Base-by-base conservation (phyloP, 2,329 filamentous ascomycete species). In the Pseudogymnoascus sp. region DNA sequence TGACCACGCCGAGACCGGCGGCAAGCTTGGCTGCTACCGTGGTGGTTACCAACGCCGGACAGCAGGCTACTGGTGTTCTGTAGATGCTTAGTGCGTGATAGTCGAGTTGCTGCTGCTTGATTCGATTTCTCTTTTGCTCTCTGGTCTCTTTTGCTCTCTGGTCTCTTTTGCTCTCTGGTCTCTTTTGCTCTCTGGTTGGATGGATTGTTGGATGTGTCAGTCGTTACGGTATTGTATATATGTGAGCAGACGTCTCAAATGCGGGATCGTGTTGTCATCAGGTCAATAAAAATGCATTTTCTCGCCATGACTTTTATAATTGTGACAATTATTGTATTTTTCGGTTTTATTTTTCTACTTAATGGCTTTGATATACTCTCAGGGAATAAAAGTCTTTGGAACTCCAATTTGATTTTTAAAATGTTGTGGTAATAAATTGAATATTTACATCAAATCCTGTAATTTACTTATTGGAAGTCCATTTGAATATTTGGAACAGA, bases 1-100 rank as follows among this genome's bases (percentile, higher is more conserved):
- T 28, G 77, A 78, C 71, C 66, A 81, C 71, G 80, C 79, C 64
- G 81, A 84, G 65, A 73, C 74, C 52, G 80, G 77, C 65, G 76
- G 78, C 37, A 76, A 52, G 45, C 45, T 52, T 52, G 45, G 73
- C 70, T 31, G 25, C 45, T 52, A 67, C n/a, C 68, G 71, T 18
- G 69, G 62, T 38, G 72, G 74, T 33, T 76, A 77, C 62, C 25
- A 52, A 52, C n/a, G 25, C 45, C 16, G 45, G 45, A 18, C 25
- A 52, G 45, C 45, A 52, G 45, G 45, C 45, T 31, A 52, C 45
- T 2, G 45, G 45, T 16, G 45, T 52, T 3, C 23, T 52, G 25
- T 52, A 52, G 45, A 52, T 52, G n/a, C 4, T 14, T 49, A 5
- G 25, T 31, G 45, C 21, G 45, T 31, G 8, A 5, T 52, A n/a